These are phyloP conservation scores for Colletotrichum sp. DNA, from an alignment of 2,329 filamentous ascomycete genomes.

Conservation along the genomic window DNA sequence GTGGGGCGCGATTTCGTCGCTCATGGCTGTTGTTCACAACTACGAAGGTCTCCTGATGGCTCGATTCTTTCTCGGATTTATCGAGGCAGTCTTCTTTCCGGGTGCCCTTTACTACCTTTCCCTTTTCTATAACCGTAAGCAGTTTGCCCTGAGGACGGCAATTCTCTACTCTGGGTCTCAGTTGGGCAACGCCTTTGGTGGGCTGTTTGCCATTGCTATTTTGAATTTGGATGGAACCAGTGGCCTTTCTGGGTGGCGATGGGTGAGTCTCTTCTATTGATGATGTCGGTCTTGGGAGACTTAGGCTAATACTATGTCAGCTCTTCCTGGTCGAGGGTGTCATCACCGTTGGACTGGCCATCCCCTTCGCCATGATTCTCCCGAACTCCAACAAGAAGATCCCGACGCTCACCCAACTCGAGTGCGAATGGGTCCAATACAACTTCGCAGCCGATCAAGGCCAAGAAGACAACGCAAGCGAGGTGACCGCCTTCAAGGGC, in stretches of 20 bases:
- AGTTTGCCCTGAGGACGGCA: slow-evolving; percentile 37
- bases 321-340: slow-evolving; percentile 20
- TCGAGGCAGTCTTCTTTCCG: slow-evolving; percentile 40
- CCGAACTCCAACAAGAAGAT: slow-evolving; percentile 24
- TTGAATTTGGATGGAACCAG: slow-evolving; percentile 69
- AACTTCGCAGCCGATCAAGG: slow-evolving; percentile 20
- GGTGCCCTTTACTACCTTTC: slow-evolving; percentile 44
- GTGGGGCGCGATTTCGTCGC: slow-evolving; percentile 28
- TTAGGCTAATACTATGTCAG: neutral
- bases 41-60: slow-evolving; percentile 39
- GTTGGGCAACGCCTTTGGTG: slow-evolving; percentile 38
- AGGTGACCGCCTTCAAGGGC: slow-evolving; percentile 22
- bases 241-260: slow-evolving; percentile 63
- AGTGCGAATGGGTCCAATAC: slow-evolving; percentile 22
- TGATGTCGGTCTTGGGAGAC: rapidly evolving
- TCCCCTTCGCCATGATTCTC: slow-evolving; percentile 14
- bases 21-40: slow-evolving; percentile 51
- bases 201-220: slow-evolving; percentile 37
- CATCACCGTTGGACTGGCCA: slow-evolving; percentile 18
- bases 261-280: slow-evolving; percentile 40
- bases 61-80: slow-evolving; percentile 21
- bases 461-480: slow-evolving; percentile 13
- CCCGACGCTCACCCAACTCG: slow-evolving; percentile 5
- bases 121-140: slow-evolving; percentile 43
- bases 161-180: slow-evolving; percentile 36